Base-by-base conservation (phyloP, 495 filamentous ascomycete species). In the Xylaria curta region DNA sequence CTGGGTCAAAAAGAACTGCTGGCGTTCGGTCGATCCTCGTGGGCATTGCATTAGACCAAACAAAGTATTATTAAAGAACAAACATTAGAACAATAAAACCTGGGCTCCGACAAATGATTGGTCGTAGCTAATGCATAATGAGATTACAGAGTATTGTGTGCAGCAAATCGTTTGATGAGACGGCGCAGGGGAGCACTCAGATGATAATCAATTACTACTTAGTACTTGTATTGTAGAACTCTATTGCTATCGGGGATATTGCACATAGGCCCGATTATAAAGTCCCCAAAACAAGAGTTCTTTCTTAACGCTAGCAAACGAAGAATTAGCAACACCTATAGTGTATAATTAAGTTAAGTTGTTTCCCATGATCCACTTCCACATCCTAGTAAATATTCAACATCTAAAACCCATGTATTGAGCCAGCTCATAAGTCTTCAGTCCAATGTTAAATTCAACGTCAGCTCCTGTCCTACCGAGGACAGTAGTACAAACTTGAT, bases 71-170 rank as follows among this genome's bases (percentile, higher is more conserved):
- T 24, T n/a, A 38, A 38, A 60, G 31, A 60, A 21, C 38, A 15
- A 36, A 38, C n/a, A 63, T 9, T 44, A 2, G 28, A 44, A 10
- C 13, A 24, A 12, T 8, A 24, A 62, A 24, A 63, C 1, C 60
- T 28, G 60, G 40, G 38, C 2, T 47, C 49, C 0, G 5, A 19
- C 13, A 24, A n/a, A 19, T 65, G 62, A 65, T 65, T 65, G 62
- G 62, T 31, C 26, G 17, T n/a, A 19, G 6, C 3, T 31, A 19
- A 65, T 65, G 62, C 42, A 65, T 44, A n/a, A 65, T 19, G n/a
- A 65, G 62, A 65, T 65, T 65, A 26, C 42, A 65, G 17, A 60
- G n/a, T 49, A 33, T 47, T 47, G 12, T 64, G 4, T n/a, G 61
- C 40, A 36, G 54, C 31, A 47, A 13, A 47, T 64, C 15, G 33